phyloP scores from a whole-genome alignment of 140 eudicot species.

The Flaveria floridana region DNA sequence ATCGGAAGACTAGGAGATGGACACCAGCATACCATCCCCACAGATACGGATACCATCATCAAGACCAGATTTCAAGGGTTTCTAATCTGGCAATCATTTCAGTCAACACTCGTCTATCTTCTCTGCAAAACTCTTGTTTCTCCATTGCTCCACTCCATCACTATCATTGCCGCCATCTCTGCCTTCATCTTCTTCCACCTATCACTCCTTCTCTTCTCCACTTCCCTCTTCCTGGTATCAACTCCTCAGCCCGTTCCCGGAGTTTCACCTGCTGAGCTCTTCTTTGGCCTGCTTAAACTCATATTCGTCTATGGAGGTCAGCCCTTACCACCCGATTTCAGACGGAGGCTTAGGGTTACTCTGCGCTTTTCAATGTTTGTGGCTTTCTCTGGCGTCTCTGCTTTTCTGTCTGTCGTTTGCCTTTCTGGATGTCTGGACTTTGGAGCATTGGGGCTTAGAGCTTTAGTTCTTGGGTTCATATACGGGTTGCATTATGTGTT shows the following conservation, averaged over 20 bases:
- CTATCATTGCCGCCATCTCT: conserved; percentile 28
- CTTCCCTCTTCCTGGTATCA: conserved; percentile 43
- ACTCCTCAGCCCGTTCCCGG: conserved; percentile 50
- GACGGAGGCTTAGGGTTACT: conserved; percentile 50
- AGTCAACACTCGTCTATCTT: conserved; percentile 44
- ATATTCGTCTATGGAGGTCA: conserved; percentile 45
- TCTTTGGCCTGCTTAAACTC: conserved; percentile 39
- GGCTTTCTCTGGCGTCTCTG: conserved; percentile 39
- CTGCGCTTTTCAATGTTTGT: conserved; percentile 41
- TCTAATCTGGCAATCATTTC: conserved; percentile 77
- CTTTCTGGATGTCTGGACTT: conserved; percentile 31
- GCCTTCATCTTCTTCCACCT: conserved; percentile 42
- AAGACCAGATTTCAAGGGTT: conserved; percentile 60
- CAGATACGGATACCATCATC: conserved; percentile 24
- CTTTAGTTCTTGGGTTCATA: conserved; percentile 52
- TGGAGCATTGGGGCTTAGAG: conserved; percentile 49
- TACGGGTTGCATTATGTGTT: conserved; percentile 58
- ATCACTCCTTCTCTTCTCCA: conserved; percentile 42
- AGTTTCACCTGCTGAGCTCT: conserved; percentile 50
- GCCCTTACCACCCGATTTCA: conserved; percentile 35
- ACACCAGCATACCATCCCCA: neutral
- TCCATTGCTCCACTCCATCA: conserved; percentile 29
- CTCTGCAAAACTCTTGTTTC: conserved; percentile 47
- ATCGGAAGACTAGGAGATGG: conserved; percentile 25
- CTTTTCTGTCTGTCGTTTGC: conserved; percentile 37